Conservation (phyloP, 768 basidiomycete genomes). For the Crassisporium funariophilum region DNA sequence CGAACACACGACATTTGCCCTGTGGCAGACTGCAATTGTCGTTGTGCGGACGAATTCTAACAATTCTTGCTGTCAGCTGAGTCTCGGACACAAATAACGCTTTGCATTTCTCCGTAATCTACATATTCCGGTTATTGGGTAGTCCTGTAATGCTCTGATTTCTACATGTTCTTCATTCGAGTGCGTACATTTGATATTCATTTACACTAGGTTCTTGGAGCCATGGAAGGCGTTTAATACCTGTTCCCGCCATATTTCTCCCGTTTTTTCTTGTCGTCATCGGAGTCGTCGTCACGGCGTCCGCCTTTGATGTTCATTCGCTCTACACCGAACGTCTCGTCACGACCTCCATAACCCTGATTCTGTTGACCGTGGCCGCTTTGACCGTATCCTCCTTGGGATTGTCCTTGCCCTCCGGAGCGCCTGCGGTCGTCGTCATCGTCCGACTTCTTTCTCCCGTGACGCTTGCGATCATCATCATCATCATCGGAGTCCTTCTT, state of each 20-base stretch:
- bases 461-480: constrained; percentile 5
- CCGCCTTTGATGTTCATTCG: constrained; percentile 39
- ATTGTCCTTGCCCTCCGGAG: constrained; percentile 6
- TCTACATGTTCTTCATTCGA: too few species aligned
- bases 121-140: too few species aligned
- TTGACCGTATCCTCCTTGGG: too few species aligned
- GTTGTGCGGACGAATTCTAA: constrained; percentile 64
- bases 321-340: constrained; percentile 57
- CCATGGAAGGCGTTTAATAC: constrained; percentile 2
- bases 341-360: constrained; percentile 21
- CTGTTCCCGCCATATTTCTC: constrained; percentile 4
- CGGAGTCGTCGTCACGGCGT: constrained; percentile 33
- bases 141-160: too few species aligned
- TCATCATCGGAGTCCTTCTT: constrained; percentile 16
- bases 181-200: too few species aligned
- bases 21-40: constrained; percentile 76
- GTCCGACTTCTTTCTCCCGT: not conserved
- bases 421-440: not conserved
- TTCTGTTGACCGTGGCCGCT: constrained; percentile 17
- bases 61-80: too few species aligned
- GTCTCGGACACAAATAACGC: too few species aligned
- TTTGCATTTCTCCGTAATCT: too few species aligned
- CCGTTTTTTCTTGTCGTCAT: constrained; percentile 25
- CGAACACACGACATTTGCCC: constrained; percentile 61
- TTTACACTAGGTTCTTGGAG: not conserved